Evolutionary conservation across 163 green algal species (phyloP).

Genomic region (Chlorella variabilis): DNA sequence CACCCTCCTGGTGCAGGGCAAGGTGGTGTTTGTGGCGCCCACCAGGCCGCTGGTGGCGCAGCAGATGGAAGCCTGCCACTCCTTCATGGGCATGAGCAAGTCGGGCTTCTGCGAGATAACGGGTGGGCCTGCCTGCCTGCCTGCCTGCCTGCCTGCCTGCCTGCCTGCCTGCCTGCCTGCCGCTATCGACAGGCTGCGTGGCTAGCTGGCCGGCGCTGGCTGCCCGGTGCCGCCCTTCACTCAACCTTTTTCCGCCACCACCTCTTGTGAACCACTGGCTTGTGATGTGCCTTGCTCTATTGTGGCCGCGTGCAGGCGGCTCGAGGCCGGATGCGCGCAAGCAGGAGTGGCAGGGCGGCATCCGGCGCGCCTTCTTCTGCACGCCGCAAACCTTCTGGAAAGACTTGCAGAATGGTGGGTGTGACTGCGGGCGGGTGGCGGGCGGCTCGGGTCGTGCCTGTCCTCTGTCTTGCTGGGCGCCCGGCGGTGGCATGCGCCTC

Average conservation of each 20-base stretch:
- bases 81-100: slow-evolving; percentile 77
- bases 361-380: slow-evolving; percentile 87
- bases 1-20: slow-evolving; percentile 61
- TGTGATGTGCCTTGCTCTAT: too few species aligned
- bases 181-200: too few species aligned
- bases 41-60: slow-evolving; percentile 94
- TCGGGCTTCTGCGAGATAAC: slow-evolving; percentile 65
- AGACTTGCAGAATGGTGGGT: slow-evolving; percentile 74
- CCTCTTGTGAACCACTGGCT: too few species aligned
- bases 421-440: background rate
- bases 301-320: slow-evolving; percentile 42
- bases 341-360: slow-evolving; percentile 67
- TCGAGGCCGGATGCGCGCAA: slow-evolving; percentile 54
- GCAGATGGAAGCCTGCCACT: slow-evolving; percentile 85
- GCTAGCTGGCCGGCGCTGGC: too few species aligned
- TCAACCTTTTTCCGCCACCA: too few species aligned
- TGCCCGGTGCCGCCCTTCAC: too few species aligned
- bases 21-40: slow-evolving; percentile 94
- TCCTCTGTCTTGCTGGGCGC: too few species aligned
- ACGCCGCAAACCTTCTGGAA: slow-evolving; percentile 91
- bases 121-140: background rate
- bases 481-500: too few species aligned
- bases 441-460: background rate
- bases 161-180: background rate
- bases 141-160: too few species aligned